Percentiles rank a stretch among this genome's conserved stretches.
These are phyloP conservation scores for Aureobasidium lini DNA, from an alignment of 2,329 filamentous ascomycete species.

Conservation along the genomic window DNA sequence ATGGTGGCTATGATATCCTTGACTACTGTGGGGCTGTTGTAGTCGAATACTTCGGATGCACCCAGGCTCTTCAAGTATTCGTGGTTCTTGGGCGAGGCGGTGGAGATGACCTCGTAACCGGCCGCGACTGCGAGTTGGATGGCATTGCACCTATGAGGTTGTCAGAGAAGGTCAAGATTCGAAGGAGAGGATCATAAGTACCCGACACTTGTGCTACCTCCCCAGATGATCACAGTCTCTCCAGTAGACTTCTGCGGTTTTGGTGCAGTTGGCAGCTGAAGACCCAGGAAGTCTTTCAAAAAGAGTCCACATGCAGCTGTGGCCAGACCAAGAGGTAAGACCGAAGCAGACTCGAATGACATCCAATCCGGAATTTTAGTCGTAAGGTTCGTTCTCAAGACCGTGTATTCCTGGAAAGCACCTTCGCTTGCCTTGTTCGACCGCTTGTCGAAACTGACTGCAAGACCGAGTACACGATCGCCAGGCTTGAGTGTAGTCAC, in stretches of 20 bases:
- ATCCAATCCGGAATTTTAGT: constrained; percentile 18
- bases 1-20: constrained; percentile 16
- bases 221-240: constrained; percentile 37
- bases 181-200: not conserved
- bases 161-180: not conserved
- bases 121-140: constrained; percentile 40
- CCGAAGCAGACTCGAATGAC: constrained; percentile 18
- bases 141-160: constrained; percentile 26
- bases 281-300: constrained; percentile 13
- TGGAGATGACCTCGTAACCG: constrained; percentile 41
- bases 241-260: not conserved
- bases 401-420: constrained; percentile 21
- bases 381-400: constrained; percentile 14
- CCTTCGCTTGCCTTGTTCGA: constrained; percentile 15
- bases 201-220: constrained; percentile 44
- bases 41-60: constrained; percentile 39
- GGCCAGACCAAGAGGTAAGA: constrained; percentile 18
- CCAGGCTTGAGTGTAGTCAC: constrained; percentile 30
- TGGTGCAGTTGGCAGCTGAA: constrained; percentile 11
- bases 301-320: constrained; percentile 20
- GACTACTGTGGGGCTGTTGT: constrained; percentile 32
- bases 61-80: constrained; percentile 38
- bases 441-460: constrained; percentile 13
- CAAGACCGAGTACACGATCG: constrained; percentile 26
- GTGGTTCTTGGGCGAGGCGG: constrained; percentile 38